Percentiles rank a stretch among this genome's conserved stretches.
Evolutionary conservation across 805 yeast species (phyloP).

Genomic region (Wickerhamiella parazyma): DNA sequence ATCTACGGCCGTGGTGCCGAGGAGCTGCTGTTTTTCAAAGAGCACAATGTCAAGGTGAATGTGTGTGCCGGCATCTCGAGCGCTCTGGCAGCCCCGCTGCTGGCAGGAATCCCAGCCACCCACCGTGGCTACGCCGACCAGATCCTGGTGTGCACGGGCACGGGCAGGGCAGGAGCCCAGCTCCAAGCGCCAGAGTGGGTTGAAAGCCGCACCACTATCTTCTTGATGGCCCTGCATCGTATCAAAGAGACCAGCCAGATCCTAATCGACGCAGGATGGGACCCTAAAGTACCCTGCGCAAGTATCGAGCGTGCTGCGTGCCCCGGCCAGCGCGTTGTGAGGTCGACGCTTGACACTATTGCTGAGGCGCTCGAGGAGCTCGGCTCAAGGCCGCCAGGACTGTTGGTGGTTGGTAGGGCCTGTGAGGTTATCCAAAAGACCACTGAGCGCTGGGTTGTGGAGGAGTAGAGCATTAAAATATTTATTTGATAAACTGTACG

Average conservation of each 20-base stretch:
- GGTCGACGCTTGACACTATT: slow-evolving; percentile 55
- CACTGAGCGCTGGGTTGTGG: slow-evolving; percentile 32
- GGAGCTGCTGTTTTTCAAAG: slow-evolving; percentile 56
- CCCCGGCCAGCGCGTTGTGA: slow-evolving; percentile 76
- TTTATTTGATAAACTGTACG: not conserved
- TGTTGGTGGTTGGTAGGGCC: slow-evolving; percentile 67
- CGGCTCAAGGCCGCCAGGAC: slow-evolving; percentile 89
- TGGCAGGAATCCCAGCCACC: slow-evolving; percentile 76
- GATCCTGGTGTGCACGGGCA: slow-evolving; percentile 85
- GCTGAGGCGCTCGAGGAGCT: slow-evolving; percentile 59
- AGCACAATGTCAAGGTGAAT: slow-evolving; percentile 53
- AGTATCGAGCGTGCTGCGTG: slow-evolving; percentile 86
- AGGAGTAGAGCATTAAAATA: slow-evolving; percentile 24
- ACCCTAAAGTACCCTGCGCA: slow-evolving; percentile 58
- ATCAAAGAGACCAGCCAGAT: slow-evolving; percentile 26
- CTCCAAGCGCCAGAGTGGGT: slow-evolving; percentile 70
- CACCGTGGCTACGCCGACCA: slow-evolving; percentile 89
- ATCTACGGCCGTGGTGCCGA: slow-evolving; percentile 96
- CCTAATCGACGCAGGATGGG: slow-evolving; percentile 53
- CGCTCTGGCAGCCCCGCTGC: slow-evolving; percentile 75
- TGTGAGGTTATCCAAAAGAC: slow-evolving; percentile 40
- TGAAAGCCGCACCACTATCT: slow-evolving; percentile 63
- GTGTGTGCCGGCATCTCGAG: slow-evolving; percentile 86
- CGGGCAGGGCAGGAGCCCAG: slow-evolving; percentile 74
- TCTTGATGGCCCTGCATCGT: slow-evolving; percentile 82